Evolutionary conservation across 495 filamentous ascomycete species (phyloP).

Genomic region (Penicillium atrosanguineum): DNA sequence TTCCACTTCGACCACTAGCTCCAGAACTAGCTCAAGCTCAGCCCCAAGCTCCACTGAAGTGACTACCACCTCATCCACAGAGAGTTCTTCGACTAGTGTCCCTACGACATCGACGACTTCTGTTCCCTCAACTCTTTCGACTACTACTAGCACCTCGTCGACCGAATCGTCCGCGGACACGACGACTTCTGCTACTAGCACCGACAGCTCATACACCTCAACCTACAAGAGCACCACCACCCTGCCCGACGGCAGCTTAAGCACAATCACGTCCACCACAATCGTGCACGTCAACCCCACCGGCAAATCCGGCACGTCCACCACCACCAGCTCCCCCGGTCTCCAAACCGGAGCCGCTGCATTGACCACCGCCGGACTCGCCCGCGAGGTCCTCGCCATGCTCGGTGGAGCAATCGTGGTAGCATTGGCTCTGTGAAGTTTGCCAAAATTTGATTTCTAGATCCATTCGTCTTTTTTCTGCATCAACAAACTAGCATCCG

Average conservation of each 20-base stretch:
- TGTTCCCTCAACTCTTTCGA: slow-evolving; percentile 39
- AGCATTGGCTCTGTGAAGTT: slow-evolving; percentile 36
- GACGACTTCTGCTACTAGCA: slow-evolving; percentile 28
- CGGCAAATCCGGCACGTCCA: slow-evolving; percentile 21
- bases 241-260: slow-evolving; percentile 65
- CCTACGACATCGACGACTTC: slow-evolving; percentile 37
- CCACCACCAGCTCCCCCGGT: slow-evolving; percentile 28
- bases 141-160: slow-evolving; percentile 39
- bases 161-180: slow-evolving; percentile 27
- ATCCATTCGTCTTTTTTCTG: slow-evolving; percentile 8
- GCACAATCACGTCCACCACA: slow-evolving; percentile 48
- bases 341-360: slow-evolving; percentile 44
- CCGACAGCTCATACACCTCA: slow-evolving; percentile 33
- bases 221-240: slow-evolving; percentile 54
- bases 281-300: slow-evolving; percentile 38
- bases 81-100: slow-evolving; percentile 27
- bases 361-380: slow-evolving; percentile 27
- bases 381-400: slow-evolving; percentile 43
- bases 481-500: slow-evolving; percentile 15
- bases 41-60: slow-evolving; percentile 32
- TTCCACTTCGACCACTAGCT: slow-evolving; percentile 42
- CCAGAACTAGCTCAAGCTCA: slow-evolving; percentile 37
- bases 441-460: neutral
- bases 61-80: slow-evolving; percentile 16
- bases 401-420: slow-evolving; percentile 42